Conservation (phyloP, 2,329 filamentous ascomycete species). For the Pestalotiopsis sp. region DNA sequence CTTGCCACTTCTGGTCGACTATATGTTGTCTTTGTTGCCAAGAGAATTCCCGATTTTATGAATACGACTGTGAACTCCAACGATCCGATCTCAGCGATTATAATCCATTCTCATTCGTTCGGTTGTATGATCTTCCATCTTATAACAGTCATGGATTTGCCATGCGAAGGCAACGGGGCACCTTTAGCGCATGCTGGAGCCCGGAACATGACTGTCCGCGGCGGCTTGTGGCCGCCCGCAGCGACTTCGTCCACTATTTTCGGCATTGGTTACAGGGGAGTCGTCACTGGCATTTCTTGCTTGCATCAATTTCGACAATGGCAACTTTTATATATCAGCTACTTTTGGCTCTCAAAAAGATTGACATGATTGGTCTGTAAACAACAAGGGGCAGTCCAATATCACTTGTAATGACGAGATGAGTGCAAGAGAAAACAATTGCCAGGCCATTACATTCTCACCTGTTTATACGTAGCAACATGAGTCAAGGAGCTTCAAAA, state of each 20-base stretch:
- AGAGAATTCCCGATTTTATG: not conserved
- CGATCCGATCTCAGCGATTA: not conserved
- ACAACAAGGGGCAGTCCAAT: too few species aligned
- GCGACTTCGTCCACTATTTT: not conserved
- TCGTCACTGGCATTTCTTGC: not conserved
- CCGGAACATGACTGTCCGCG: slow-evolving; percentile 1
- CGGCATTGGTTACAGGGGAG: not conserved
- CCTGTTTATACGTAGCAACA: not conserved
- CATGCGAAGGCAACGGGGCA: not conserved
- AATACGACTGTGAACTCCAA: not conserved
- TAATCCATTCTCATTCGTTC: not conserved
- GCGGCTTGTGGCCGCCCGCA: not conserved
- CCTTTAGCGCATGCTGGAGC: not conserved
- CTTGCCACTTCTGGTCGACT: not conserved
- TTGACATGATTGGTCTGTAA: too few species aligned
- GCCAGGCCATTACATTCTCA: not conserved
- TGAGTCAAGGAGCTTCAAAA: not conserved
- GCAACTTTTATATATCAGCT: too few species aligned
- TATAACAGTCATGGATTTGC: not conserved
- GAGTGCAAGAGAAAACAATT: too few species aligned
- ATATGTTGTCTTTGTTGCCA: not conserved
- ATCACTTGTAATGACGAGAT: too few species aligned
- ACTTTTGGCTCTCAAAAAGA: too few species aligned
- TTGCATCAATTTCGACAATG: too few species aligned
- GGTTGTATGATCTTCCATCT: not conserved